Evolutionary conservation across 805 yeast species (phyloP).

Genomic region (Wickerhamiella cacticola): DNA sequence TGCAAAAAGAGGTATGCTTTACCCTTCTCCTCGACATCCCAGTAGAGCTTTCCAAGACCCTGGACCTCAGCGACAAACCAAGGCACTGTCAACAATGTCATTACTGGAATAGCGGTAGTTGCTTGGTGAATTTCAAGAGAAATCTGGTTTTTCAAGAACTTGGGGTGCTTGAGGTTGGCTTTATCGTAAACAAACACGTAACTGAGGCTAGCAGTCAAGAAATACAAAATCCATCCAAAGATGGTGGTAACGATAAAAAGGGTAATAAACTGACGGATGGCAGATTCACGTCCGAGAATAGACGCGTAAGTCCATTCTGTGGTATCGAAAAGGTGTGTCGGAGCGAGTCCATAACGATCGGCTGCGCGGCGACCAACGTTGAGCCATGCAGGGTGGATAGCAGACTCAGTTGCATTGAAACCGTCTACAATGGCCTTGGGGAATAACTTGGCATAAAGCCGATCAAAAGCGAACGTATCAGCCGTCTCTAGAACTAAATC

Average conservation of each 20-base stretch:
- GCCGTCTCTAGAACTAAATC: conserved; percentile 77
- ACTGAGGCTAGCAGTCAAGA: conserved; percentile 62
- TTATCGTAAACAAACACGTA: conserved; percentile 74
- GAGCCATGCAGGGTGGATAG: not conserved
- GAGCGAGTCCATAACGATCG: conserved; percentile 23
- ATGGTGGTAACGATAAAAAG: conserved; percentile 57
- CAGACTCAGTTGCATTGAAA: conserved; percentile 2
- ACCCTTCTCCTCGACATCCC: conserved; percentile 50
- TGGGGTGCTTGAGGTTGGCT: conserved; percentile 86
- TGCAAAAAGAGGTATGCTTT: conserved; percentile 51
- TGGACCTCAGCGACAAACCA: conserved; percentile 77
- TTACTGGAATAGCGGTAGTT: conserved; percentile 66
- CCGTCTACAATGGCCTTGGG: conserved; percentile 32
- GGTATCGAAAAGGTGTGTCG: conserved; percentile 47
- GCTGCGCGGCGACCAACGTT: conserved; percentile 12
- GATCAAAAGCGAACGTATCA: conserved; percentile 67
- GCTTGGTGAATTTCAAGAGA: conserved; percentile 72
- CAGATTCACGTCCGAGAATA: conserved; percentile 55
- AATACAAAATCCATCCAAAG: conserved; percentile 79
- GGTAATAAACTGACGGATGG: conserved; percentile 58
- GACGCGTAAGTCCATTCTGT: conserved; percentile 52
- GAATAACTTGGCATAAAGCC: conserved; percentile 52
- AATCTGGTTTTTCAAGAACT: conserved; percentile 90
- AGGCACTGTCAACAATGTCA: conserved; percentile 80
- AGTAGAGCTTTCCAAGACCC: conserved; percentile 73